phyloP scores from a whole-genome alignment of 164 flowering plant genomes.

The Stephania yunnanensis region DNA sequence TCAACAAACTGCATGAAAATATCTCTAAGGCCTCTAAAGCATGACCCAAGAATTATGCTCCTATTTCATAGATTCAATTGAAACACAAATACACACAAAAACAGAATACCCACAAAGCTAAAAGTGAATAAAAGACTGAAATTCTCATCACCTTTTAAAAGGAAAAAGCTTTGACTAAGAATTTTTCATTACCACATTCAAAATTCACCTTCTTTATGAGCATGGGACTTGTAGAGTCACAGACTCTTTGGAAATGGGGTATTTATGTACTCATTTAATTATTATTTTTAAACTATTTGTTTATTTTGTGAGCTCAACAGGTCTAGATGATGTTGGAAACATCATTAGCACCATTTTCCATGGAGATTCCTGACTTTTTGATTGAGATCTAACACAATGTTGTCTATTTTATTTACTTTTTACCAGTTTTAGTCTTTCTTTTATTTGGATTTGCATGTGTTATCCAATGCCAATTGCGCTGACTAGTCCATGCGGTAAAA shows the following conservation, averaged over 20 bases:
- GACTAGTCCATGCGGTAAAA: no score
- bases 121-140: not conserved
- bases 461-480: no score
- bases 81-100: not conserved
- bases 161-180: no score
- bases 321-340: slow-evolving; percentile 18
- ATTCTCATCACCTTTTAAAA: not conserved
- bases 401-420: not conserved
- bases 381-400: slow-evolving; percentile 11
- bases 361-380: slow-evolving; percentile 11
- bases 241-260: slow-evolving; percentile 8
- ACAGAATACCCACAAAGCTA: not conserved
- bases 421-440: no score
- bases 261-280: slow-evolving; percentile 4
- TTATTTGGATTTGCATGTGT: no score
- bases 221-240: slow-evolving; percentile 7
- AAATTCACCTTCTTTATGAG: not conserved
- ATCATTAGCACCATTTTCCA: slow-evolving; percentile 14
- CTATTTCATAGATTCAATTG: not conserved
- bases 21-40: not conserved
- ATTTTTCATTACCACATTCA: no score
- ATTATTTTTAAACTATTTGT: not conserved
- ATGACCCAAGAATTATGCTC: slow-evolving; percentile 6
- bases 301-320: slow-evolving; percentile 1
- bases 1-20: not conserved